Conservation (phyloP, 1,139 yeast genomes). For the Pichia sp. region DNA sequence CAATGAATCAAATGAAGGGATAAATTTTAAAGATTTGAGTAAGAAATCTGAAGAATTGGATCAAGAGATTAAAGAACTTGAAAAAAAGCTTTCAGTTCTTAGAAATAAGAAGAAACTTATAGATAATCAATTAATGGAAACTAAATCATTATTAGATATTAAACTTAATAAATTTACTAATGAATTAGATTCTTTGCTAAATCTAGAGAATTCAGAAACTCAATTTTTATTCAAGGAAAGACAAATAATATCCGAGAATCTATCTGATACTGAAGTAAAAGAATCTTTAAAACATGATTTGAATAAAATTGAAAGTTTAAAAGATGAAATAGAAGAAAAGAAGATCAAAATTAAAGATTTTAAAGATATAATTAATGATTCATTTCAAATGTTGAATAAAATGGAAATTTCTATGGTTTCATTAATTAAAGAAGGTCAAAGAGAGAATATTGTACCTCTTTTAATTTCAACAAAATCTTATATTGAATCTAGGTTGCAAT, state of each 20-base stretch:
- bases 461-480: constrained; percentile 14
- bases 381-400: constrained; percentile 25
- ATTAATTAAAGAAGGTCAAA: constrained; percentile 16
- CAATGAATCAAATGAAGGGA: constrained; percentile 39
- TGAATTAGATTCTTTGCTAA: constrained; percentile 16
- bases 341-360: constrained; percentile 24
- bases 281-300: constrained; percentile 27
- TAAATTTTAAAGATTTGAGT: constrained; percentile 35
- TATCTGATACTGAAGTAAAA: constrained; percentile 15
- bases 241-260: constrained; percentile 8
- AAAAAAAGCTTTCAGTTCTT: constrained; percentile 33
- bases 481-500: constrained; percentile 14
- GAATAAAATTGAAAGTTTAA: constrained; percentile 25
- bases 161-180: constrained; percentile 23
- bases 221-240: constrained; percentile 11
- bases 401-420: constrained; percentile 23
- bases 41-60: constrained; percentile 34
- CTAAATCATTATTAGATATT: constrained; percentile 32
- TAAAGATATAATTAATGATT: constrained; percentile 35
- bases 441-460: too few species aligned
- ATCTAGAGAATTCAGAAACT: constrained; percentile 17
- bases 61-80: constrained; percentile 37
- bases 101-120: constrained; percentile 35
- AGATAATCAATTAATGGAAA: constrained; percentile 38
- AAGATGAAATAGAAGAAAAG: constrained; percentile 16